Evolutionary conservation across 2,329 filamentous ascomycete species (phyloP).

Genomic region (Calonectria crousiana): DNA sequence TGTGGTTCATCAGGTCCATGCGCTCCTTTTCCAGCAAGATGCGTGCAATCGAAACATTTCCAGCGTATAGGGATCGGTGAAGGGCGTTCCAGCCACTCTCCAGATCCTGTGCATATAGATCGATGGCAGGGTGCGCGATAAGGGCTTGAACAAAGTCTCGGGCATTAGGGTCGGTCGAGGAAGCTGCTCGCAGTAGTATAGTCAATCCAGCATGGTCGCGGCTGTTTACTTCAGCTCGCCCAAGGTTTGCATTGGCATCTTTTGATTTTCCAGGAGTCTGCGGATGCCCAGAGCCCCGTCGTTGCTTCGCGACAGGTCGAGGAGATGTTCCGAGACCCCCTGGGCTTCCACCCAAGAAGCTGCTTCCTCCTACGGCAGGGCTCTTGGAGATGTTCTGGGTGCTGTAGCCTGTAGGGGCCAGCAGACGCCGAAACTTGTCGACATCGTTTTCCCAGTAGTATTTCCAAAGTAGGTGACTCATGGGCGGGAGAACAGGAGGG

Average conservation of each 20-base stretch:
- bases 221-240: slow-evolving; percentile 81
- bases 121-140: slow-evolving; percentile 83
- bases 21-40: slow-evolving; percentile 84
- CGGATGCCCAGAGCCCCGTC: slow-evolving; percentile 65
- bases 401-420: slow-evolving; percentile 77
- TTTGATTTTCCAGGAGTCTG: slow-evolving; percentile 58
- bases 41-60: slow-evolving; percentile 88
- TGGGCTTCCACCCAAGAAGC: slow-evolving; percentile 53
- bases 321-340: slow-evolving; percentile 63
- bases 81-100: slow-evolving; percentile 98
- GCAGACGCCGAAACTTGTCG: slow-evolving; percentile 90
- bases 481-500: slow-evolving; percentile 60
- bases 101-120: slow-evolving; percentile 86
- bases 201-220: slow-evolving; percentile 87
- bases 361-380: slow-evolving; percentile 55
- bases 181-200: slow-evolving; percentile 85
- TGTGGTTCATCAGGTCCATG: slow-evolving; percentile 71
- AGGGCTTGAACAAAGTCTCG: slow-evolving; percentile 82
- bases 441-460: slow-evolving; percentile 98
- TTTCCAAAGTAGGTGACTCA: slow-evolving; percentile 98
- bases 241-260: slow-evolving; percentile 56
- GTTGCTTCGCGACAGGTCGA: slow-evolving; percentile 60
- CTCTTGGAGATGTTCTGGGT: slow-evolving; percentile 67
- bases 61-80: slow-evolving; percentile 89
- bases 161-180: slow-evolving; percentile 77